phyloP scores from a whole-genome alignment of 768 basidiomycete species.

The Atractiella rhizophila region DNA sequence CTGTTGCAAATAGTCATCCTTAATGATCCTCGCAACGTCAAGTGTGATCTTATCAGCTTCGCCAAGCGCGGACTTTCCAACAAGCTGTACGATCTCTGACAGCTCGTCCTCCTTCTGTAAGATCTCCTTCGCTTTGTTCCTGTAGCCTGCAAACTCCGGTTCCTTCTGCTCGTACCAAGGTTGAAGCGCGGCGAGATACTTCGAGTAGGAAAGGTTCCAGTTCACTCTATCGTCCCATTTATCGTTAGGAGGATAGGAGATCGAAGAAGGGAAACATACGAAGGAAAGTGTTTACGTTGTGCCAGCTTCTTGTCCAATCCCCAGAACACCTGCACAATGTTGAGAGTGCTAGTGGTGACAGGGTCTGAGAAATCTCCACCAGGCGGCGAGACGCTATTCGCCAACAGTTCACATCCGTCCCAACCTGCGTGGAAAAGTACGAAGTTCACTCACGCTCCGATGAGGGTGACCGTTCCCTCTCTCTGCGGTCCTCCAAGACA shows the following conservation, averaged over 20 bases:
- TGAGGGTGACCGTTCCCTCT: slow-evolving; percentile 86
- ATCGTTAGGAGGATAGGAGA: too few relatives aligned
- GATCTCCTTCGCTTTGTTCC: slow-evolving; percentile 81
- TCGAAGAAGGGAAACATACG: too few relatives aligned
- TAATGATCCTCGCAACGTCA: slow-evolving; percentile 87
- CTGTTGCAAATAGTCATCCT: slow-evolving; percentile 92
- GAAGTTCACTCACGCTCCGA: slow-evolving; percentile 59
- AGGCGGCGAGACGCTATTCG: slow-evolving; percentile 68
- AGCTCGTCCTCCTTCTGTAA: slow-evolving; percentile 96
- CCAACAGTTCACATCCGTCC: slow-evolving; percentile 8
- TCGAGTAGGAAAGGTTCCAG: slow-evolving; percentile 98
- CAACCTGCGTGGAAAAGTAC: not conserved
- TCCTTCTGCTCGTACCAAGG: slow-evolving; percentile 71
- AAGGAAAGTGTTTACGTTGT: slow-evolving; percentile 96
- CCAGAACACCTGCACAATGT: slow-evolving; percentile 99
- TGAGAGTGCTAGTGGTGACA: slow-evolving; percentile 84
- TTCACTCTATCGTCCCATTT: too few relatives aligned
- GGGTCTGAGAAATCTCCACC: slow-evolving; percentile 99
- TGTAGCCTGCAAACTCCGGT: slow-evolving; percentile 83
- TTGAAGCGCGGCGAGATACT: slow-evolving; percentile 31
- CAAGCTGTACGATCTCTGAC: slow-evolving; percentile 96
- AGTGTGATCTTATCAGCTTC: slow-evolving; percentile 96
- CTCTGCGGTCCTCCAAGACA: slow-evolving; percentile 71
- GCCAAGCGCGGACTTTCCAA: slow-evolving; percentile 90
- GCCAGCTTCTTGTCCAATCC: slow-evolving; percentile 98